Conservation (phyloP, 345 rosid species). For the Brassica rapa region DNA sequence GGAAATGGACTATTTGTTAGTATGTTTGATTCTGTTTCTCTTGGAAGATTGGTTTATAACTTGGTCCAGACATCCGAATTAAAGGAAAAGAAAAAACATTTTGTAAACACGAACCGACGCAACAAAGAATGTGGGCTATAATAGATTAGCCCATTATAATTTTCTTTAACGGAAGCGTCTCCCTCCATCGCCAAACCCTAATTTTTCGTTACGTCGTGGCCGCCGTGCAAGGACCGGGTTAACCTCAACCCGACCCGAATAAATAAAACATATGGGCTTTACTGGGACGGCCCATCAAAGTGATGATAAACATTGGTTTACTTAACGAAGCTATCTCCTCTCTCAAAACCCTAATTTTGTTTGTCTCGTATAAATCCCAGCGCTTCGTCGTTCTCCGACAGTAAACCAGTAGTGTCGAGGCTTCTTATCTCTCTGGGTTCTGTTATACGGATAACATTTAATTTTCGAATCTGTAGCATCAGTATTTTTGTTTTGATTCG, state of each 20-base stretch:
- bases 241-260: neutral
- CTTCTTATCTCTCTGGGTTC: neutral
- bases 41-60: no score
- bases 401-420: neutral
- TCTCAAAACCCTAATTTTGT: neutral
- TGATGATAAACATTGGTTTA: neutral
- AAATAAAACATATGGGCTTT: neutral
- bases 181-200: neutral
- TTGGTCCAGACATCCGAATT: no score
- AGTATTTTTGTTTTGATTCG: neutral
- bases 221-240: conserved; percentile 13
- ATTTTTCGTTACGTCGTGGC: neutral
- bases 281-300: conserved; percentile 2
- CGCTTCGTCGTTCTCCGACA: neutral
- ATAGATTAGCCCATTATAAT: neutral
- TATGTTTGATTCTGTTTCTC: no score
- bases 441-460: no score
- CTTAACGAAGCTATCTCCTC: neutral
- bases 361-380: neutral
- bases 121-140: neutral
- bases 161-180: neutral
- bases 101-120: neutral
- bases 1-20: no score
- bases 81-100: no score
- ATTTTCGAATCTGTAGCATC: neutral